Percentiles rank a stretch among this genome's conserved stretches.
Conservation (phyloP, 2,329 filamentous ascomycete species). For the Penicillium sp. region DNA sequence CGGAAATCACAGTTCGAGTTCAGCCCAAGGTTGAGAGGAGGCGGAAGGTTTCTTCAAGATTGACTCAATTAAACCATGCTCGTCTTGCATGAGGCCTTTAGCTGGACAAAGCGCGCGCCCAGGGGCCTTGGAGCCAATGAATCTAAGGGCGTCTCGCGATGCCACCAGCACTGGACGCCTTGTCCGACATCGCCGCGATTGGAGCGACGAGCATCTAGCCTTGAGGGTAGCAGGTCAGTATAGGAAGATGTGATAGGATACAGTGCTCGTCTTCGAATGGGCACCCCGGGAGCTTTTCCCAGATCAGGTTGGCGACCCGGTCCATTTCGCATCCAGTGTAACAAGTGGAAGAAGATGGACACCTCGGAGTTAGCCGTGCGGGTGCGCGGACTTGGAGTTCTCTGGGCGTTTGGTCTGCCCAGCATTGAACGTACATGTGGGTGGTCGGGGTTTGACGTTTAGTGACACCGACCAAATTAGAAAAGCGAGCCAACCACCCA, state of each 20-base stretch:
- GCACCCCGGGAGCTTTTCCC: conserved; percentile 17
- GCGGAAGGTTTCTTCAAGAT: conserved; percentile 3
- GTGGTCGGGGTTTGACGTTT: conserved; percentile 5
- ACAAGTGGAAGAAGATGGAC: conserved; percentile 7
- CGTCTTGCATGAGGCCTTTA: conserved; percentile 7
- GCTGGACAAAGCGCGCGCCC: background rate
- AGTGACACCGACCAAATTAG: conserved; percentile 16
- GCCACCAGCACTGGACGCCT: conserved; percentile 21
- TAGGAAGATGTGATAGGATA: background rate
- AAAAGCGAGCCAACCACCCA: conserved; percentile 3
- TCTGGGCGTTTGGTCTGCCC: background rate
- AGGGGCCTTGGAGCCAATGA: background rate
- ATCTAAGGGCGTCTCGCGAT: background rate
- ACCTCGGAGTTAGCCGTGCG: conserved; percentile 2
- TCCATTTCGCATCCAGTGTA: conserved; percentile 26
- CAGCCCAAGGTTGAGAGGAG: background rate
- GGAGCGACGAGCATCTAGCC: background rate
- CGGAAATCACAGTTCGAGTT: conserved; percentile 2
- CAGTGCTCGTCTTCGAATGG: conserved; percentile 7
- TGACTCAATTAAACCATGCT: conserved; percentile 13
- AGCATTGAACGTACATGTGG: background rate
- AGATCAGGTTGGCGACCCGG: conserved; percentile 20
- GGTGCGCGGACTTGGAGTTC: background rate
- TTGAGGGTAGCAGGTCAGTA: background rate
- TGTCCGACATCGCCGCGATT: conserved; percentile 19